phyloP scores from a whole-genome alignment of 352 stramenopile genomes.

The Ochromonadaceae sp. region DNA sequence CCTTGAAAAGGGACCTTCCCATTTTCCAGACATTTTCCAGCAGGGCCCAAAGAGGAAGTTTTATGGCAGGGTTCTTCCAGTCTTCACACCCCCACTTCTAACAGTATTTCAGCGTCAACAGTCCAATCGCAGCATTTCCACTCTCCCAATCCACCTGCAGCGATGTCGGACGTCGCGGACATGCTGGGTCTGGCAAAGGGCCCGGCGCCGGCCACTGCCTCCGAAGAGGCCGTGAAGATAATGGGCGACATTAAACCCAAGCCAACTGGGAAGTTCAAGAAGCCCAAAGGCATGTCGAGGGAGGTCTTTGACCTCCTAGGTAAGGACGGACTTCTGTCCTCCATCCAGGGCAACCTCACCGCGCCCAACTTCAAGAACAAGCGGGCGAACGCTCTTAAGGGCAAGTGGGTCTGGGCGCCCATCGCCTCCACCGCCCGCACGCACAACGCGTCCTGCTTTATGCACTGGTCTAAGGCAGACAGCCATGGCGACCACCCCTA shows the following conservation, averaged over 20 bases:
- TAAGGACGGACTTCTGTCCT: not conserved
- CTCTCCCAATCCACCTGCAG: too few species aligned
- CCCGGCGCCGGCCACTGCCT: not conserved
- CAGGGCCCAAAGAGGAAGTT: too few species aligned
- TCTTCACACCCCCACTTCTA: too few species aligned
- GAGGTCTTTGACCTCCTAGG: conserved; percentile 24
- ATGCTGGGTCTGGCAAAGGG: not conserved
- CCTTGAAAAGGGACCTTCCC: too few species aligned
- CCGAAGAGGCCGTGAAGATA: not conserved
- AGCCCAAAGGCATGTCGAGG: conserved; percentile 25
- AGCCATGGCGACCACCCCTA: conserved; percentile 56
- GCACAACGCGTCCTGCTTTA: conserved; percentile 21
- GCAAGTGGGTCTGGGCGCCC: conserved; percentile 41
- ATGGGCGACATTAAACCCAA: not conserved
- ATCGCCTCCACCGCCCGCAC: conserved; percentile 39
- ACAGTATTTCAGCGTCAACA: too few species aligned
- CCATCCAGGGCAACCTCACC: not conserved
- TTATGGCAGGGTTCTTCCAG: too few species aligned
- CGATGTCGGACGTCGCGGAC: not conserved
- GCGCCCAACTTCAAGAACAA: conserved; percentile 4
- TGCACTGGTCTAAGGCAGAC: conserved; percentile 31
- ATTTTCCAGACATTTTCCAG: too few species aligned
- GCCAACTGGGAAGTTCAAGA: too few species aligned
- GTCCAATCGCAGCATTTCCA: too few species aligned
- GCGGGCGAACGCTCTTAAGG: not conserved